Base-by-base conservation (phyloP, 306 rosid species). In the Inga leiocalycina region DNA sequence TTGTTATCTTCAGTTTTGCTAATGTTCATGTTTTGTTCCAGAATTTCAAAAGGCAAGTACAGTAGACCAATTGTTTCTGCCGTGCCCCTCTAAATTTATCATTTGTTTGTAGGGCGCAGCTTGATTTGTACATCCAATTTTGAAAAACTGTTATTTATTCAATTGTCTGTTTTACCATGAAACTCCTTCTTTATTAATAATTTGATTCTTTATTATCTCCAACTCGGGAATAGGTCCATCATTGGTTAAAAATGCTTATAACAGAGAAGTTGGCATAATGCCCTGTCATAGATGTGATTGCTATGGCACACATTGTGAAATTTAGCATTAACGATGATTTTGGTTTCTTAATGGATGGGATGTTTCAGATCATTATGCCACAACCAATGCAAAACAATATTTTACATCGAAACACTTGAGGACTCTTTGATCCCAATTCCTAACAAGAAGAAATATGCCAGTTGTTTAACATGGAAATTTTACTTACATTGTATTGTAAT, bases 11-110 rank as follows among this genome's bases (percentile, higher is more conserved):
- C 98, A 32, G 94, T 90, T 32, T 85, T 97, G 74, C 86, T 97
- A 68, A 12, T 94, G 93, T 92, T 94, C 95, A 94, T 97, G 99
- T 94, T 97, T 84, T 97, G 99, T 84, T 94, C 99, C 84, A 94
- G 97, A 89, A 94, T 97, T 88, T 90, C 99, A 43, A 97, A 94
- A 91, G 68, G 90, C 77, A 96, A 94, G 91, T 84, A 88, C 81
- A 88, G 84, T 68, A 87, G 98, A 91, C 95, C 94, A 43, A 81
- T 92, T 84, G 92, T 90, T 87, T 82, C 98, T 67, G 91, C 94
- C 24, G 83, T 92, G 32, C 82, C 98, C 20, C 87, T 91, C n/a
- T 88, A 88, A 91, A 78, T 56, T 79, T 80, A 73, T 48, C 61
- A 46, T 51, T 12, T 71, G 10, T 41, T 41, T 20, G 51, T n/a